Evolutionary conservation across 176 grass and related monocot genomes (phyloP).

Genomic region (Carex scoparia): DNA sequence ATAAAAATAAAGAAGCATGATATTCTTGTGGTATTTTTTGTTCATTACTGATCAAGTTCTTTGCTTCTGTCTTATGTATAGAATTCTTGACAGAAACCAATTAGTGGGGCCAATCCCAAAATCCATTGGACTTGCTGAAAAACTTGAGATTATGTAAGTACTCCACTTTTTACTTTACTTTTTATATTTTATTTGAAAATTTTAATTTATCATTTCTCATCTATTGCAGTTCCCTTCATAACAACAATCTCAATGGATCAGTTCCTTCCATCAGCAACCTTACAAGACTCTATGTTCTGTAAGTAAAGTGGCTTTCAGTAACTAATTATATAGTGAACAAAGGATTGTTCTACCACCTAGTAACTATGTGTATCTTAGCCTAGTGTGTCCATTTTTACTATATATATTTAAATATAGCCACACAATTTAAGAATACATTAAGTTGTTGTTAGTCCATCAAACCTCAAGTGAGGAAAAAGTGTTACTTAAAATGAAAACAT

Average conservation of each 20-base stretch:
- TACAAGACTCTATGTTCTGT: slow-evolving; percentile 47
- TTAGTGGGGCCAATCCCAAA: slow-evolving; percentile 51
- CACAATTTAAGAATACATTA: neutral
- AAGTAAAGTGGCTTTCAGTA: slow-evolving; percentile 24
- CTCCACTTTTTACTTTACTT: slow-evolving; percentile 4
- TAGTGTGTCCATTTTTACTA: neutral
- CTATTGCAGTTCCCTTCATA: slow-evolving; percentile 47
- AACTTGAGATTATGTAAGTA: slow-evolving; percentile 76
- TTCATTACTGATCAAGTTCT: neutral
- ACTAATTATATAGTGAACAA: neutral
- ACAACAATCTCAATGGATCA: slow-evolving; percentile 32
- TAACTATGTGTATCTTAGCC: neutral
- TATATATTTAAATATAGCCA: neutral
- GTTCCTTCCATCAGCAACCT: slow-evolving; percentile 52
- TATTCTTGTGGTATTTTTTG: neutral
- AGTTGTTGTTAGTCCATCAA: neutral
- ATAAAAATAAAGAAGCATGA: neutral
- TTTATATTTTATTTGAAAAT: neutral
- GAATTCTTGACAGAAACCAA: slow-evolving; percentile 62
- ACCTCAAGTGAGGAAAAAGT: neutral
- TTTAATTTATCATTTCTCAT: slow-evolving; percentile 19
- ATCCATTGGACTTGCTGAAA: slow-evolving; percentile 41
- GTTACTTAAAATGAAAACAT: neutral
- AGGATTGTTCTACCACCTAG: neutral
- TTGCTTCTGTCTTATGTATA: slow-evolving; percentile 24